Base-by-base conservation (phyloP, 768 basidiomycete genomes). In the Boletus eberwhitei region DNA sequence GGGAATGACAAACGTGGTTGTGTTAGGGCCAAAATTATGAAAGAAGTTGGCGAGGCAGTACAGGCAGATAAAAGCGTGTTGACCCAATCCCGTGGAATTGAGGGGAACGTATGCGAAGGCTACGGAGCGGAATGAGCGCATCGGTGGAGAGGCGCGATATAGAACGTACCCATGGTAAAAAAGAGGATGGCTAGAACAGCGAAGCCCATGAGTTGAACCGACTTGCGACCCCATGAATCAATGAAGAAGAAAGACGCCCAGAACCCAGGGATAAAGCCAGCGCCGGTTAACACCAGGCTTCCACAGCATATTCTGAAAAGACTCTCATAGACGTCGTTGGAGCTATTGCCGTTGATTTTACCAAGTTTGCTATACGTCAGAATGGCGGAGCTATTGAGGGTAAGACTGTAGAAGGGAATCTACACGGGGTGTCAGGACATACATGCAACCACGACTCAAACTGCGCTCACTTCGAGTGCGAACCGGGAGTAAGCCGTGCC, bases 381-480 rank as follows among this genome's bases (percentile, higher is more conserved):
- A 58, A 95, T 86, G 67, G 85, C 82, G 42, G 82, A 77, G 2
- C 83, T 87, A 73, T 95, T 95, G 41, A 96, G 79, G 49, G 88
- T 86, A 37, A 96, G 80, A 46, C 88, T 90, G 69, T 93, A 93
- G 75, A 93, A 94, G 7, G 91, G 89, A 49, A 94, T 83, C 84
- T 88, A 48, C n/a, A 60, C 31, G 8, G 26, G 42, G 9, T 26
- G 39, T 62, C 40, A 50, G 43, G 47, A 48, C 19, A 42, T 21
- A 29, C 31, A 46, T 35, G 9, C 35, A 36, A 46, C 16, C 32
- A 36, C 45, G 21, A 42, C 17, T n/a, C 16, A 22, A 39, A 50
- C 14, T 12, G 22, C 12, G 72, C 86, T 54, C 42, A 86, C 86
- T 57, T 88, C 88, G n/a, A 93, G 79, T 17, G 91, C 92, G 61